Evolutionary conservation across 768 basidiomycete species (phyloP).

Genomic region (Artomyces pyxidatus): DNA sequence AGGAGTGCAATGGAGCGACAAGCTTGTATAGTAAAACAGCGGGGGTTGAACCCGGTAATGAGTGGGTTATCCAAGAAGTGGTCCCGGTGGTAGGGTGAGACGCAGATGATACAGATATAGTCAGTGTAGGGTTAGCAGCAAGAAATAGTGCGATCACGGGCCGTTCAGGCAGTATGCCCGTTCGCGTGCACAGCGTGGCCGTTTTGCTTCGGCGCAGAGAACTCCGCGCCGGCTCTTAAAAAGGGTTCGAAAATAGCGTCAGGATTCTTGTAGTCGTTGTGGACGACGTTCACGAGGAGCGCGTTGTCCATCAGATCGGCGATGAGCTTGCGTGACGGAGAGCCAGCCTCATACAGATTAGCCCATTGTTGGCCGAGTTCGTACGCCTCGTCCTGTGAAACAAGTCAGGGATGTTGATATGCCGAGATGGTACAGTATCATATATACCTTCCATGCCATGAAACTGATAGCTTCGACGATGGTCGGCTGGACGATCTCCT

Average conservation of each 20-base stretch:
- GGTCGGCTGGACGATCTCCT: slow-evolving; percentile 93
- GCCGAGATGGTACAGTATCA: background rate
- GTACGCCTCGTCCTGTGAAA: slow-evolving; percentile 81
- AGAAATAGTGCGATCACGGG: background rate
- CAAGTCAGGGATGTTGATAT: background rate
- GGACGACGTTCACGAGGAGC: slow-evolving; percentile 90
- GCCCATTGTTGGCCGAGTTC: slow-evolving; percentile 93
- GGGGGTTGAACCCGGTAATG: slow-evolving; percentile 82
- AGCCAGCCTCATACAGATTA: slow-evolving; percentile 70
- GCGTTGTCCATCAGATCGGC: slow-evolving; percentile 70
- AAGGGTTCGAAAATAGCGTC: slow-evolving; percentile 86
- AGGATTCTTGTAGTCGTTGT: slow-evolving; percentile 87
- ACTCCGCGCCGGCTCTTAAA: slow-evolving; percentile 65
- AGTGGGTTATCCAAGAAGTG: no score
- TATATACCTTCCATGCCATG: slow-evolving; percentile 91
- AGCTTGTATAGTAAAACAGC: slow-evolving; percentile 28
- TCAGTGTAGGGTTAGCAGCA: background rate
- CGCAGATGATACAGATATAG: slow-evolving; percentile 1
- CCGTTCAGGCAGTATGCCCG: slow-evolving; percentile 5
- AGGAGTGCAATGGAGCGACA: slow-evolving; percentile 15
- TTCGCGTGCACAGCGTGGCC: slow-evolving; percentile 23
- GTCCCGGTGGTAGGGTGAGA: slow-evolving; percentile 14
- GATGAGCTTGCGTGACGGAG: slow-evolving; percentile 69
- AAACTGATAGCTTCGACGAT: slow-evolving; percentile 96
- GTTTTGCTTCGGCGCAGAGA: slow-evolving; percentile 32